Base-by-base conservation (phyloP, 768 basidiomycete genomes). In the Sarcomyxa edulis region DNA sequence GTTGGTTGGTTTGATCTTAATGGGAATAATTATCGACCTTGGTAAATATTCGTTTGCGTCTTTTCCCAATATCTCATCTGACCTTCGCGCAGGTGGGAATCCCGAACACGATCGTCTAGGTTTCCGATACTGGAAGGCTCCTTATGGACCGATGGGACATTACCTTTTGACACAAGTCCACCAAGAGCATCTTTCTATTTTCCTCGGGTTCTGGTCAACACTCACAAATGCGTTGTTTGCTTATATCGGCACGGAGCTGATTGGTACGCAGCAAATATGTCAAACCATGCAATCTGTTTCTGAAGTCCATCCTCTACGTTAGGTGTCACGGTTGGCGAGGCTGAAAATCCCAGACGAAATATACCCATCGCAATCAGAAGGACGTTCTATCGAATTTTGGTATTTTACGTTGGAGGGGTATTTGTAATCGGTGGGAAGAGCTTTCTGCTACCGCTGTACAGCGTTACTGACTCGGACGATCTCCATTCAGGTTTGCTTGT, bases 151-250 rank as follows among this genome's bases (percentile, higher is more conserved):
- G 1, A 77, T 78, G 74, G 74, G 76, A 22, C 54, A 60, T 37
- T 77, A 77, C 53, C 64, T 80, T 24, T 42, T 62, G 32, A 49
- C 45, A 27, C 61, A 73, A 48, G 75, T 76, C 18, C 68, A 76
- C 47, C 61, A 74, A 42, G 58, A 64, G 4, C 58, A 61, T 34
- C 50, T 76, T 12, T 61, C 74, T 2, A 72, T 71, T 42, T 83
- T 84, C 66, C 65, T 80, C 15, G 82, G 80, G 8, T 82, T 88
- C 53, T 87, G 82, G 76, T 67, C 74, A 11, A 78, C 80, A 3
- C 58, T 86, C 31, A 80, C 76, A 32, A 87, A 81, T 45, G 84
- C 80, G 18, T 64, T 83, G 3, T 87, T 88, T 59, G 79, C 83
- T 10, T 81, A 74, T 54, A 75, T 80, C 42, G 81, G 84, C 21